phyloP scores from a whole-genome alignment of 2,329 filamentous ascomycete genomes.

The Thelonectria rubi region DNA sequence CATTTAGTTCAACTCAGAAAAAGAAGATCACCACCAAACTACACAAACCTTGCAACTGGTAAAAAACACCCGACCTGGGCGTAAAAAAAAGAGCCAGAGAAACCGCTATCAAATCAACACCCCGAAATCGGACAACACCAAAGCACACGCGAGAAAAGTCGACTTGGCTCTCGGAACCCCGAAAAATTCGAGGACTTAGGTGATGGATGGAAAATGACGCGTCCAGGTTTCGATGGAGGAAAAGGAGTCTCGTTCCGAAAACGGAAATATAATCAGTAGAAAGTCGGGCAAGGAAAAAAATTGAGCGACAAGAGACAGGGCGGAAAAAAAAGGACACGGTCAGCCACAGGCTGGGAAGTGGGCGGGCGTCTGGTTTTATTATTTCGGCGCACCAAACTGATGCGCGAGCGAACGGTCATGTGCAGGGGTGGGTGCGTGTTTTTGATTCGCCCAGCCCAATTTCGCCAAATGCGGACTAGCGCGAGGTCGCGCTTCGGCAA shows the following conservation, averaged over 20 bases:
- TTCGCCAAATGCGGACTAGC: slow-evolving; percentile 47
- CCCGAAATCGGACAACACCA: too few relatives aligned
- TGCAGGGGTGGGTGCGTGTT: slow-evolving; percentile 40
- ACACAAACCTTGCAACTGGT: too few relatives aligned
- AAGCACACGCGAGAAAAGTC: not conserved
- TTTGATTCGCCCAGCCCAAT: slow-evolving; percentile 44
- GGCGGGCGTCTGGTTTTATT: slow-evolving; percentile 39
- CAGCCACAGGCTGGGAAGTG: slow-evolving; percentile 9
- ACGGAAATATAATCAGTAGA: slow-evolving; percentile 3
- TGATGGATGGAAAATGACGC: not conserved
- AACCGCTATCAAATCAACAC: too few relatives aligned
- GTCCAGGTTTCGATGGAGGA: not conserved
- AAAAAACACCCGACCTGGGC: too few relatives aligned
- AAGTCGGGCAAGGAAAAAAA: not conserved
- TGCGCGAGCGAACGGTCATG: slow-evolving; percentile 14
- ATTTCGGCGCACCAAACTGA: slow-evolving; percentile 29
- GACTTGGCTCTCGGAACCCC: not conserved
- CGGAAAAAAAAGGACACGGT: slow-evolving; percentile 12
- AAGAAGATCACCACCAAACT: too few relatives aligned
- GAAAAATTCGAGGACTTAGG: not conserved
- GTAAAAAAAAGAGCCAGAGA: too few relatives aligned
- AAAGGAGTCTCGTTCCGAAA: not conserved
- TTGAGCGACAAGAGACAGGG: not conserved
- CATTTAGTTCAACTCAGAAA: too few relatives aligned
- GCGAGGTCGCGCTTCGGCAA: slow-evolving; percentile 39